Evolutionary conservation across 1,284 basidiomycete species (phyloP), one percentile per base, ranked within the genome.

Genomic region (Cystobasidiaceae sp.): DNA sequence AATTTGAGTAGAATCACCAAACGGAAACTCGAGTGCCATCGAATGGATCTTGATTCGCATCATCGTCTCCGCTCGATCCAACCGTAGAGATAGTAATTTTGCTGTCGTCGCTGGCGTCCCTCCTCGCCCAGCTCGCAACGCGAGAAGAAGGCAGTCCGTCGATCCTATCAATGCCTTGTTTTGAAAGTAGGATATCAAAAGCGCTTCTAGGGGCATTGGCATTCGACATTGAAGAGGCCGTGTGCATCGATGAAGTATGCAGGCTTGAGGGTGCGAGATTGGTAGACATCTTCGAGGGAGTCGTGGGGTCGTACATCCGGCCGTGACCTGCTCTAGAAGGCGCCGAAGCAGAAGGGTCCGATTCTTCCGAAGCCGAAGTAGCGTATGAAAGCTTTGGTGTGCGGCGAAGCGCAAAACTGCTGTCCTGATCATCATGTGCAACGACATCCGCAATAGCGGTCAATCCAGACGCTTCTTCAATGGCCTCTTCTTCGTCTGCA

Each of bases 191-290:
- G 19, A 56, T 44, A 32, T 56, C 54, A 6, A 56, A 41, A 4
- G 54, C 54, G 19, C 32, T 56, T 33, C 32, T 44, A 4, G 54
- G 39, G 8, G 39, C 39, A n/a, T 44, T 41, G 1, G 54, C 2
- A 32, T 56, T 44, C 7, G 54, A 56, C 23, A 56, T 56, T 6
- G 54, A 56, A 27, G 54, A 56, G 1, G 54, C 27, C 21, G 54
- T 56, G 7, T 33, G 21, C n/a, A 21, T 30, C 2, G 54, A 56
- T 25, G 41, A 33, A 13, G 23, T 30, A 13, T 23, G n/a, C n/a
- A n/a, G 23, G 17, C 41, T 32, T 21, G 25, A 43, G 27, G 34
- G 23, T 19, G 21, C 2, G 15, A 27, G 39, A 8, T 56, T 17
- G 7, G 54, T 11, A 9, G 15, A n/a, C n/a, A n/a, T n/a, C n/a